Base-by-base conservation (phyloP, 805 yeast species). In the Monosporozyma solicola region DNA sequence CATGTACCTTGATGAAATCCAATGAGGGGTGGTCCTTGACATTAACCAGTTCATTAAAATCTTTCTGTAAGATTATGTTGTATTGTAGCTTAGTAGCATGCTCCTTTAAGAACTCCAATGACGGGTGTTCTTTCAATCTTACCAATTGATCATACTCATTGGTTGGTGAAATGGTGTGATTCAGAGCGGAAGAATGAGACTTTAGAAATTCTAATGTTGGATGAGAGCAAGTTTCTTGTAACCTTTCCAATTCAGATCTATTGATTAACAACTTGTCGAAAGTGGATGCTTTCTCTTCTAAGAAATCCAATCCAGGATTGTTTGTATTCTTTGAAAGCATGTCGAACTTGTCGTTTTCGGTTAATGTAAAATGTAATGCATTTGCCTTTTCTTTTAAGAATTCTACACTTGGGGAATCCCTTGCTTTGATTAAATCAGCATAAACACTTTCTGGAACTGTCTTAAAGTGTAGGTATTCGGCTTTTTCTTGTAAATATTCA, bases 81-180 rank as follows among this genome's bases (percentile, higher is more conserved):
- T 39, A 33, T 16, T 33, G 39, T 20, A 16, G 5, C 25, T 31
- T 33, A 31, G 16, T 46, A 5, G 69, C 68, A n/a, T 62, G 65
- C 16, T 59, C 55, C 25, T 55, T 60, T 43, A 69, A 52, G 24
- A 62, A 58, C 4, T 61, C 61, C 5, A 67, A 29, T 2, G 60
- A 57, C 1, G 70, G 70, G 2, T n/a, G 8, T 9, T 47, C 43
- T 13, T 25, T n/a, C 15, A 43, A 25, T 9, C 9, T 64, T n/a
- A 50, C 52, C 10, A 51, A 9, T 8, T 16, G 20, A 13, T 48
- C 24, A 29, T 51, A 43, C 16, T 53, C 47, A 1, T n/a, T 22
- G 2, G 5, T 51, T 25, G 24, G 32, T 5, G 24, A 7, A 24
- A 24, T 8, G 20, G 10, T 41, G 15, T 20, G 27, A 7, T 20